A percentile compares a stretch with the other conserved stretches of the same genome.
Conservation (phyloP, 192 early-diverging fungal species). For the Blastocladiella britannica region DNA sequence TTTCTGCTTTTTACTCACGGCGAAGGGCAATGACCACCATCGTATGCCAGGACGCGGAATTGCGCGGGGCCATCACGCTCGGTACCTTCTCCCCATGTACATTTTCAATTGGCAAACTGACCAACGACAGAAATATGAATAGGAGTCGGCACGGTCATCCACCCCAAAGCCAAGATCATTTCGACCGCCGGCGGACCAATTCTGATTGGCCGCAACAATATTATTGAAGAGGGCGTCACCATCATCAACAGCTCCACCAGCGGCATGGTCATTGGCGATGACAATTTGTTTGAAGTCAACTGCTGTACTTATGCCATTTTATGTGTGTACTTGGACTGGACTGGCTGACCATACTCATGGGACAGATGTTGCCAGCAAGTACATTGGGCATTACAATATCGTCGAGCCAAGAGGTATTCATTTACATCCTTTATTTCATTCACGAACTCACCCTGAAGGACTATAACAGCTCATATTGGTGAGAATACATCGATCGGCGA, state of each 20-base stretch:
- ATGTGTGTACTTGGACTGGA: too few species aligned
- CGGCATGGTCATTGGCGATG: slow-evolving; percentile 13
- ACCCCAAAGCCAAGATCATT: slow-evolving; percentile 18
- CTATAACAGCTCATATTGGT: slow-evolving; percentile 9
- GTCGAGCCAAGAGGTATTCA: slow-evolving; percentile 15
- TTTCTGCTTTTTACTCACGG: neutral
- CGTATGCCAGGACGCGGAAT: slow-evolving; percentile 17
- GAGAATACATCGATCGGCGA: slow-evolving; percentile 11
- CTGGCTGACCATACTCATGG: too few species aligned
- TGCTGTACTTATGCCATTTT: slow-evolving; percentile 6
- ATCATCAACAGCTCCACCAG: slow-evolving; percentile 11
- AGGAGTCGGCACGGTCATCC: slow-evolving; percentile 16
- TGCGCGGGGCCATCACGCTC: slow-evolving; percentile 10
- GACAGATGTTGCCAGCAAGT: neutral
- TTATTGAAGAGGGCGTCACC: slow-evolving; percentile 17
- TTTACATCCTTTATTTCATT: neutral
- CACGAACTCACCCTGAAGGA: neutral
- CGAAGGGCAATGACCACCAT: slow-evolving; percentile 1
- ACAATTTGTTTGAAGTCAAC: slow-evolving; percentile 21
- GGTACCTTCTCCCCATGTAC: neutral
- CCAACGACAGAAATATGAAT: neutral
- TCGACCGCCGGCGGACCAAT: slow-evolving; percentile 11
- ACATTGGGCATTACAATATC: neutral
- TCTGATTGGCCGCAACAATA: slow-evolving; percentile 17
- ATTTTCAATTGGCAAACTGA: neutral